Evolutionary conservation across 23 red algal species (phyloP), one percentile per base, ranked within the genome.

Genomic region (Gracilaria caudata): DNA sequence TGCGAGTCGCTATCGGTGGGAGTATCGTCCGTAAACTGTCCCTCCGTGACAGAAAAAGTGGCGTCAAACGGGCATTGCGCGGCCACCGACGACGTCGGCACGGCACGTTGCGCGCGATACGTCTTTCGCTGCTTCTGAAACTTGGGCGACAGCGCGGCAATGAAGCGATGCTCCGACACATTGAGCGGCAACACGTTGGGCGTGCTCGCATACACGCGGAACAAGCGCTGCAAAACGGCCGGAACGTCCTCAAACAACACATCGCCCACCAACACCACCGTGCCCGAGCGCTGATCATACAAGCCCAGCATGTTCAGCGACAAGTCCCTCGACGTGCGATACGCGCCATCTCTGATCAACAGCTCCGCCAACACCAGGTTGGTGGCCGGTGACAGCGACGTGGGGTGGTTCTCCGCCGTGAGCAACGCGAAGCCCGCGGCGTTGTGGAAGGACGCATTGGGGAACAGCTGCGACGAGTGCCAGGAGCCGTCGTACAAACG

Each of bases 321-420:
- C 58, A 81, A 26, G 76, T 97, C 94, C 21, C 83, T 78, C 32
- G 29, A 26, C 54, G 82, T 93, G 71, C 94, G 89, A 26, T 97
- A 97, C 26, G 54, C 44, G 58, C 94, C 94, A 63, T 97, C 94
- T 29, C 94, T 54, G 0, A 97, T 9, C 8, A 93, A 25, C 21
- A 97, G 45, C 8, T 97, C 94, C 3, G 89, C 94, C 29, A 78
- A 78, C 13, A 96, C 78, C 60, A 96, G 86, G 68, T 96, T 80
- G 26, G 91, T 44, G 28, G 35, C 72, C 19, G 65, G 73, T 7
- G 51, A 51, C 2, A 94, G 24, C 2, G 51, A 19, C 14, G 73
- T 73, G 39, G 35, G 81, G 19, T 80, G 56, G 73, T 86, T 87
- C 28, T 86, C 25, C 21, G 75, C 90, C 14, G 55, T 94, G 49